Evolutionary conservation across 1,284 basidiomycete genomes (phyloP).

Genomic region (Xerocomus amazonicus): DNA sequence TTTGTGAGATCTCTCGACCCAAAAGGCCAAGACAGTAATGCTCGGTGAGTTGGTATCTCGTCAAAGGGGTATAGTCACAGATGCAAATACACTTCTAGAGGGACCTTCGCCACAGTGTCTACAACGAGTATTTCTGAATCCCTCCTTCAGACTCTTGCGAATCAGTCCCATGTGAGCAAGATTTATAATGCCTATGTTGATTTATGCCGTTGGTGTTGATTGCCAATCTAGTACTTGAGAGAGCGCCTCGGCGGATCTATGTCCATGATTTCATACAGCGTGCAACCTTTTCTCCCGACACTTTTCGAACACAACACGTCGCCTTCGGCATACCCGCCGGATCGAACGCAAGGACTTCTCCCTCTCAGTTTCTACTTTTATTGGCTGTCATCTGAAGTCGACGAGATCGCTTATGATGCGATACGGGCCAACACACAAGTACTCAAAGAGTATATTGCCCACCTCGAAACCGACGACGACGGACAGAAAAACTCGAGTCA

Average conservation of each 20-base stretch:
- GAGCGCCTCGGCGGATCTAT: background rate
- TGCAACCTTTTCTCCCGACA: constrained; percentile 42
- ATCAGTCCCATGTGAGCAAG: constrained; percentile 13
- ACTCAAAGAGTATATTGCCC: background rate
- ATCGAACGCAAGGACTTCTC: constrained; percentile 36
- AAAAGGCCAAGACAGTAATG: background rate
- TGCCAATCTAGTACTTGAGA: constrained; percentile 10
- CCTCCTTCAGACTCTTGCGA: constrained; percentile 12
- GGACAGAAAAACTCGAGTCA: background rate
- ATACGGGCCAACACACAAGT: constrained; percentile 36
- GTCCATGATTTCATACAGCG: constrained; percentile 21
- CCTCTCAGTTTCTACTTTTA: constrained; percentile 50
- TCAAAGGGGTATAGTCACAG: no score
- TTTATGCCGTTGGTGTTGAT: background rate
- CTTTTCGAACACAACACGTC: constrained; percentile 40
- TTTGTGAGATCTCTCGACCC: constrained; percentile 19
- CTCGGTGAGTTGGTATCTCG: background rate
- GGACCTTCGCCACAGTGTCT: constrained; percentile 17
- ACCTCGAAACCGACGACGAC: background rate
- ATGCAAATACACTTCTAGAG: background rate
- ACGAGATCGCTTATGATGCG: constrained; percentile 39
- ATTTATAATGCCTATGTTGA: background rate
- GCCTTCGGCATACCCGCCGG: constrained; percentile 46
- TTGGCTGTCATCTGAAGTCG: constrained; percentile 38
- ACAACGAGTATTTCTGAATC: constrained; percentile 3